A percentile compares a stretch with the other conserved stretches of the same genome.
Conservation (phyloP, 2,329 filamentous ascomycete genomes). For the Pseudogymnoascus sp. region DNA sequence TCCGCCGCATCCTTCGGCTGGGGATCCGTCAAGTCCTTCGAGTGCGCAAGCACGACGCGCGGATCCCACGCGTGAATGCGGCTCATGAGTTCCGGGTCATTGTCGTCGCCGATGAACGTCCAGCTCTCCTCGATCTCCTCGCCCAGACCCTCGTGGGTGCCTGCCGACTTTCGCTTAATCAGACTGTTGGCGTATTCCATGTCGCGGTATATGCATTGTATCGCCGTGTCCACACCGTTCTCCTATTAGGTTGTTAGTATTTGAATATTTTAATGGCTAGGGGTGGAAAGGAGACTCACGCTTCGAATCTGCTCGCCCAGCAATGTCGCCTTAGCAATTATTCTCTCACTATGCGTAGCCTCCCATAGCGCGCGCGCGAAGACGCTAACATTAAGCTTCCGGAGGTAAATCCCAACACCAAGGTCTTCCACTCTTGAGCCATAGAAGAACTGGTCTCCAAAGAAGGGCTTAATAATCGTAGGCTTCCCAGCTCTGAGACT, state of each 20-base stretch:
- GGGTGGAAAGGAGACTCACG: conserved; percentile 42
- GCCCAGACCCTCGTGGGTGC: conserved; percentile 34
- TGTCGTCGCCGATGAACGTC: conserved; percentile 67
- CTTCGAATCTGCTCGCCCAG: conserved; percentile 81
- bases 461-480: conserved; percentile 93
- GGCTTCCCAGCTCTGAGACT: conserved; percentile 85
- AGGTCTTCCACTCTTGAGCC: conserved; percentile 83
- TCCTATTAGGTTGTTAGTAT: conserved; percentile 49
- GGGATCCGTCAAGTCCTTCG: not conserved
- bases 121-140: conserved; percentile 75
- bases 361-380: conserved; percentile 87
- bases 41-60: conserved; percentile 15
- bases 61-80: conserved; percentile 27
- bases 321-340: conserved; percentile 77
- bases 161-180: conserved; percentile 55
- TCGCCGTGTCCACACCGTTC: conserved; percentile 79
- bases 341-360: conserved; percentile 78
- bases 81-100: conserved; percentile 25
- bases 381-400: conserved; percentile 77
- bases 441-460: conserved; percentile 97
- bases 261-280: not conserved
- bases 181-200: conserved; percentile 85
- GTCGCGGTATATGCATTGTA: conserved; percentile 89
- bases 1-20: not conserved
- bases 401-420: conserved; percentile 82